Conservation (phyloP, 768 basidiomycete genomes). For the Flagelloscypha sp. region DNA sequence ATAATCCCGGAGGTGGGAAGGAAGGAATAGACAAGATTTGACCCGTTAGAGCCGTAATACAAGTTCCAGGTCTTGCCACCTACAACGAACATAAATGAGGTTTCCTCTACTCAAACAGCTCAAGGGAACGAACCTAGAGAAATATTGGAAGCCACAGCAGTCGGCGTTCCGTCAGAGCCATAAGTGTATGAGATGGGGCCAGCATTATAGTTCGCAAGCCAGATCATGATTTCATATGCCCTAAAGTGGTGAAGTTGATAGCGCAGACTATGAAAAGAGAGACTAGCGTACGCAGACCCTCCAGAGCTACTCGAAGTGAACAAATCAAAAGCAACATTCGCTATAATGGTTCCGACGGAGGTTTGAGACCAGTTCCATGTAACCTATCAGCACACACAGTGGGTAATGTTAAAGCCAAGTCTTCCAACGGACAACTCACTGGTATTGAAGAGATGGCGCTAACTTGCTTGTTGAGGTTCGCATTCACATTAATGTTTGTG, state of each 20-base stretch:
- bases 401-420: slow-evolving; percentile 1
- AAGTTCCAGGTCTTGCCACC: slow-evolving; percentile 47
- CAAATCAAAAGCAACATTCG: slow-evolving; percentile 54
- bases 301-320: slow-evolving; percentile 48
- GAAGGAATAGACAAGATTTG: slow-evolving; percentile 46
- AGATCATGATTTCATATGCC: slow-evolving; percentile 52
- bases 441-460: slow-evolving; percentile 46
- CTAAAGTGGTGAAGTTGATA: slow-evolving; percentile 22
- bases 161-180: slow-evolving; percentile 34
- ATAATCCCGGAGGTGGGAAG: slow-evolving; percentile 30
- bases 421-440: slow-evolving; percentile 26
- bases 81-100: not conserved
- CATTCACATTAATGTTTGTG: slow-evolving; percentile 46
- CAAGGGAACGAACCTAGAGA: too few species aligned
- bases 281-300: slow-evolving; percentile 40
- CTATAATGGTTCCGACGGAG: slow-evolving; percentile 32
- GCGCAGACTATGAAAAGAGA: too few species aligned
- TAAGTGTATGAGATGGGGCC: slow-evolving; percentile 49
- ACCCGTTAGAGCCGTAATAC: slow-evolving; percentile 44
- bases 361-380: slow-evolving; percentile 50
- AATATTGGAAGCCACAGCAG: slow-evolving; percentile 37
- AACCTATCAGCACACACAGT: slow-evolving; percentile 25
- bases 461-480: slow-evolving; percentile 44
- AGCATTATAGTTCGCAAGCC: slow-evolving; percentile 52
- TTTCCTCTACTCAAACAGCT: not conserved